These are phyloP conservation scores for Saccharomyces mikatae DNA, from an alignment of 805 yeast genomes.

Conservation along the genomic window DNA sequence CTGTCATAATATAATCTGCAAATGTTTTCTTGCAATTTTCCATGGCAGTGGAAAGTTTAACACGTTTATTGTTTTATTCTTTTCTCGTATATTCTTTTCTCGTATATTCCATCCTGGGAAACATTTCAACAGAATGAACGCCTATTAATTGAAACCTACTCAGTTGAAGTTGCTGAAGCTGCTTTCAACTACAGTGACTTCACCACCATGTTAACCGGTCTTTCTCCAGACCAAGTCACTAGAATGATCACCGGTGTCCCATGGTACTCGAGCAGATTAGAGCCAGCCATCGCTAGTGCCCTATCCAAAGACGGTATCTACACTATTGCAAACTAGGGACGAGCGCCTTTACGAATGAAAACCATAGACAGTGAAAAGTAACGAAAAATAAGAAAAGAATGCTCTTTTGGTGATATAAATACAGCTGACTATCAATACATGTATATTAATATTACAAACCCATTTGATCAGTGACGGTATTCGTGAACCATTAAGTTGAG, in stretches of 20 bases:
- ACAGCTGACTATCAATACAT: neutral
- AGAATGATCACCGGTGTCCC: no score
- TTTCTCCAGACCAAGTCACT: neutral
- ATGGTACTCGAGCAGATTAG: no score
- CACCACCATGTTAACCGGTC: neutral
- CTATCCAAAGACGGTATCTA: neutral
- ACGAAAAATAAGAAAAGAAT: neutral
- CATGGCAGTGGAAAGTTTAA: neutral
- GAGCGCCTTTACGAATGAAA: neutral
- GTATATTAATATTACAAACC: neutral
- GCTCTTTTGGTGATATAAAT: neutral
- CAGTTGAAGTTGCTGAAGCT: neutral
- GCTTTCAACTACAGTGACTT: neutral
- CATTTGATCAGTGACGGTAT: conserved; percentile 33
- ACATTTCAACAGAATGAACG: neutral
- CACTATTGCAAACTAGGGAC: neutral
- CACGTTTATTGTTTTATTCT: neutral
- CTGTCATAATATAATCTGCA: neutral
- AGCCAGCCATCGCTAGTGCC: neutral
- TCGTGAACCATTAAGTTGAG: no score
- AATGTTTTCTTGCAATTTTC: neutral
- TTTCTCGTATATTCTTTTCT: no score
- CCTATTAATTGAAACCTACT: neutral
- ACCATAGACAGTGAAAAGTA: neutral
- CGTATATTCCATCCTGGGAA: neutral